Conservation (phyloP, 208 protist species). For the Perkinsela sp. region DNA sequence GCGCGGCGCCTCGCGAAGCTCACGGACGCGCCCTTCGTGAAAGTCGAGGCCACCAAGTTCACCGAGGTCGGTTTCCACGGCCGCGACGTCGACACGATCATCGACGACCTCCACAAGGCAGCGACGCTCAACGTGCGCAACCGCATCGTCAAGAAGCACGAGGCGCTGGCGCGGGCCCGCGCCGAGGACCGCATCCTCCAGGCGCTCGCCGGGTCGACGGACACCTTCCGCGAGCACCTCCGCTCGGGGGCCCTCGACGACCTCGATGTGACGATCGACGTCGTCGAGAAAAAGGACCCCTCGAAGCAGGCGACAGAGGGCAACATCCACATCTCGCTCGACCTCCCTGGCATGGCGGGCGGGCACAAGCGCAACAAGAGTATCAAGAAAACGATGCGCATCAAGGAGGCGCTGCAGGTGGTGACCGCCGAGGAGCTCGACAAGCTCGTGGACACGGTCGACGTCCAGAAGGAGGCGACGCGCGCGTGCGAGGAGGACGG, state of each 20-base stretch:
- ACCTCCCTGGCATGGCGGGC: constrained; percentile 44
- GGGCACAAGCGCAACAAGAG: constrained; percentile 25
- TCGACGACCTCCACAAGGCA: constrained; percentile 79
- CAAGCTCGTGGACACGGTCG: constrained; percentile 70
- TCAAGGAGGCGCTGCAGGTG: constrained; percentile 64
- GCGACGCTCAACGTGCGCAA: constrained; percentile 66
- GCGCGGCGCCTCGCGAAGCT: constrained; percentile 82
- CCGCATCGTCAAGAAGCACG: constrained; percentile 52
- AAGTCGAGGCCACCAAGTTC: constrained; percentile 94
- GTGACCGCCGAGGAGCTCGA: constrained; percentile 72
- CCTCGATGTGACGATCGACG: constrained; percentile 63
- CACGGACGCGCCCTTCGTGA: constrained; percentile 84
- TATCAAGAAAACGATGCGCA: constrained; percentile 68
- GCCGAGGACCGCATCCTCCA: constrained; percentile 63
- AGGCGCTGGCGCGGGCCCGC: constrained; percentile 33
- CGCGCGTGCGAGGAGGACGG: constrained; percentile 80
- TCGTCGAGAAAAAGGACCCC: constrained; percentile 65
- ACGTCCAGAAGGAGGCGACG: constrained; percentile 68
- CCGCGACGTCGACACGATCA: constrained; percentile 84
- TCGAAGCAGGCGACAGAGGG: constrained; percentile 37
- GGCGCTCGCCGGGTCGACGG: constrained; percentile 46
- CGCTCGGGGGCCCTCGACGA: constrained; percentile 63
- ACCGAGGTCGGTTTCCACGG: constrained; percentile 87
- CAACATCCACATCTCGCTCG: constrained; percentile 49
- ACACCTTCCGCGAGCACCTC: constrained; percentile 71